Conservation (phyloP, 768 basidiomycete genomes). For the Inosperma sp. region DNA sequence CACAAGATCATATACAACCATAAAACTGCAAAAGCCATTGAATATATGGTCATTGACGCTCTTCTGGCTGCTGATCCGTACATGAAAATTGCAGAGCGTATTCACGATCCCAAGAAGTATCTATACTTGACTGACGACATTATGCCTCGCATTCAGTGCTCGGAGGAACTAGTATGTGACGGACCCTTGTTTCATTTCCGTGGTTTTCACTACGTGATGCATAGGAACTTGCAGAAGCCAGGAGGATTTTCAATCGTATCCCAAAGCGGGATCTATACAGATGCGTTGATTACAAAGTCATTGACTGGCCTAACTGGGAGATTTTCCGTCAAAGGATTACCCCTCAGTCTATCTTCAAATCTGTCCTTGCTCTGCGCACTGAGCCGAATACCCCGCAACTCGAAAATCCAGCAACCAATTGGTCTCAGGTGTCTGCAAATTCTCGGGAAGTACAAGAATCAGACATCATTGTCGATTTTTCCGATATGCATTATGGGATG, state of each 20-base stretch:
- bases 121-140: slow-evolving; percentile 68
- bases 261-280: slow-evolving; percentile 62
- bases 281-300: slow-evolving; percentile 58
- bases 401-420: neutral
- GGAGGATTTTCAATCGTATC: slow-evolving; percentile 59
- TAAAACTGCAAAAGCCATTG: slow-evolving; percentile 76
- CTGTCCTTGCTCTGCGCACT: slow-evolving; percentile 26
- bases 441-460: slow-evolving; percentile 39
- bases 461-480: slow-evolving; percentile 61
- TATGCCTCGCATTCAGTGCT: slow-evolving; percentile 53
- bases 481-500: slow-evolving; percentile 76
- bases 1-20: slow-evolving; percentile 83
- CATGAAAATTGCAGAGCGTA: slow-evolving; percentile 53
- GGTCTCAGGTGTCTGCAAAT: too few relatives aligned
- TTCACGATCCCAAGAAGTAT: slow-evolving; percentile 56
- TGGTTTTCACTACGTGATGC: neutral
- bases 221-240: slow-evolving; percentile 57
- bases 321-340: slow-evolving; percentile 40
- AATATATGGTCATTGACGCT: slow-evolving; percentile 81
- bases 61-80: slow-evolving; percentile 61
- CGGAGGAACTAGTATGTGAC: slow-evolving; percentile 43
- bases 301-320: slow-evolving; percentile 38
- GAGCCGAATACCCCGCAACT: slow-evolving; percentile 1
- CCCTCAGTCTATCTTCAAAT: slow-evolving; percentile 38
- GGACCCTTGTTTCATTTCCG: neutral